Evolutionary conservation across 2,329 filamentous ascomycete species (phyloP), one percentile per base, ranked within the genome.

Genomic region (Curvularia eragrostidis): DNA sequence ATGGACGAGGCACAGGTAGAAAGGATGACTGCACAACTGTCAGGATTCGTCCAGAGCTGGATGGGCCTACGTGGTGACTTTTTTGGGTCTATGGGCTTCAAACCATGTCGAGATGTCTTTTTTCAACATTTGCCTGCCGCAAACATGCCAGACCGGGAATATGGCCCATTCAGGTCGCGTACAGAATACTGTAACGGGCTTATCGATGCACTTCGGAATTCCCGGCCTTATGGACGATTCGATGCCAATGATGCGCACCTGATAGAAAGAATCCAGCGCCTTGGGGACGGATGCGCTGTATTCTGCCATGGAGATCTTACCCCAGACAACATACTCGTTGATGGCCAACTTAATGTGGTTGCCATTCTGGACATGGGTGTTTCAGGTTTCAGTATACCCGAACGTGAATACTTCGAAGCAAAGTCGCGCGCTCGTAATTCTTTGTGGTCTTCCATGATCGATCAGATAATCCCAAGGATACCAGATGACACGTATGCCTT

Each of bases 381-480:
- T 42, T 64, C 62, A 7, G 62, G 63, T 3, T 66, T 64, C 46
- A 66, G 65, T 42, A 62, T 65, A 39, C 56, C 47, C 15, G 57
- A 59, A 38, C 55, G 63, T 12, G 63, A 68, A 49, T 68, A 62
- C 41, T 63, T 64, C 13, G 62, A 68, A 52, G 62, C 57, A 19
- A 60, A 59, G 18, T 48, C 54, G 3, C 58, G 61, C 18, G 47
- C 61, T 32, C 32, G 47, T 34, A 55, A 57, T 39, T 43, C 51
- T 15, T 43, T 58, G 15, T 65, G 57, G 62, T 54, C 56, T 36
- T 44, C 46, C 12, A 58, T 58, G 51, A 46, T 58, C 28, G 51
- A 57, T 39, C 18, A 21, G 8, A 57, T 52, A 26, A 41, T 56
- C 5, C 54, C 48, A 21, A 47, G 48, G 42, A 56, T 56, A 52